Percentiles rank a stretch among this genome's conserved stretches.
Evolutionary conservation across 2,329 filamentous ascomycete genomes (phyloP).

Genomic region (Hypomyces perniciosus): DNA sequence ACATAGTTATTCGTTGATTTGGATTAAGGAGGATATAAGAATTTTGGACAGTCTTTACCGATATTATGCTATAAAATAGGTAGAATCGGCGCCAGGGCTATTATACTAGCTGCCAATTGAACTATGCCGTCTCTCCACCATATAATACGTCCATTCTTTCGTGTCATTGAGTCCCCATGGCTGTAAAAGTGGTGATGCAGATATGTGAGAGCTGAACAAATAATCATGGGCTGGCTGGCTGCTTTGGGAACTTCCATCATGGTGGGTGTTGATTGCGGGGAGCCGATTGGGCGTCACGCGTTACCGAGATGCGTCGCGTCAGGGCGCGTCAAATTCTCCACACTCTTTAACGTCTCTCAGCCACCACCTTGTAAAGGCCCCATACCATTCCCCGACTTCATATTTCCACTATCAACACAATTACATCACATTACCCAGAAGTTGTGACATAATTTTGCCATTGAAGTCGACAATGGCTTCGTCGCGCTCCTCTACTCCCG

Average conservation of each 20-base stretch:
- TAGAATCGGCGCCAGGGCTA: conserved; percentile 13
- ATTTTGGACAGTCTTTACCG: conserved; percentile 15
- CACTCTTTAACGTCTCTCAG: conserved; percentile 17
- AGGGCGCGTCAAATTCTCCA: conserved; percentile 26
- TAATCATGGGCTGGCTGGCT: neutral
- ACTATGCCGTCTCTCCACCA: conserved; percentile 4
- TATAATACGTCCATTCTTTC: neutral
- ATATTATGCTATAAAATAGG: conserved; percentile 10
- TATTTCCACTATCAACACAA: neutral
- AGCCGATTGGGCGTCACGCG: conserved; percentile 17
- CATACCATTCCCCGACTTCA: neutral
- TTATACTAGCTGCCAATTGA: conserved; percentile 4
- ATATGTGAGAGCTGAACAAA: too few relatives aligned
- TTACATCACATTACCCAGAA: neutral
- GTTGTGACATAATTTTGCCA: conserved; percentile 1
- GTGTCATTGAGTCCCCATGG: too few relatives aligned
- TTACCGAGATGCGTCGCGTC: conserved; percentile 19
- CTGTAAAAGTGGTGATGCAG: too few relatives aligned
- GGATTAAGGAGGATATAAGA: conserved; percentile 2
- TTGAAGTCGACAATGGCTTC: conserved; percentile 40
- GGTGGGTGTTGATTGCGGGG: too few relatives aligned
- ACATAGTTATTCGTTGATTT: neutral
- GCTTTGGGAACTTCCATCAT: neutral
- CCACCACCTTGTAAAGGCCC: conserved; percentile 3
- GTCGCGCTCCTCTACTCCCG: conserved; percentile 40